Evolutionary conservation across 83 land plant genomes (phyloP).

Genomic region (Diphasiastrum complanatum): DNA sequence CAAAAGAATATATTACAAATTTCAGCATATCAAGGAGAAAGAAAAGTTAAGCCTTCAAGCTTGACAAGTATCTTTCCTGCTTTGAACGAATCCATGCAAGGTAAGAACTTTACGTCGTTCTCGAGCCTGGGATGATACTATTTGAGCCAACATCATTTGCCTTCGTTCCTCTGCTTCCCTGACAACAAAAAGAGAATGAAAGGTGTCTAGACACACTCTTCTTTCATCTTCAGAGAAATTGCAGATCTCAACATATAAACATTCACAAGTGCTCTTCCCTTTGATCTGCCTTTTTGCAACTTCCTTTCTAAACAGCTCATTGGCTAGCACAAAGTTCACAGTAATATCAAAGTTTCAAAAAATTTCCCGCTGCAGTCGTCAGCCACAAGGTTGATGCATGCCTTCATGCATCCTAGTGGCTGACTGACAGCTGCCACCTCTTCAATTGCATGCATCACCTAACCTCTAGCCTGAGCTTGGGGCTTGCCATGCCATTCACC

Average conservation of each 20-base stretch:
- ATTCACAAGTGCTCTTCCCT: no score
- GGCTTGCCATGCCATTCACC: constrained; percentile 13
- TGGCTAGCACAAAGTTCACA: no score
- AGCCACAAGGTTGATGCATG: no score
- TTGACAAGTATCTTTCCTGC: no score
- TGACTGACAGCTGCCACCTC: neutral
- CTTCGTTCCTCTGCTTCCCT: constrained; percentile 41
- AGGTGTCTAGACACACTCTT: neutral
- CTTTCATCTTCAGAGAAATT: neutral
- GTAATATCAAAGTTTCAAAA: no score
- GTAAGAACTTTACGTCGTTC: constrained; percentile 30
- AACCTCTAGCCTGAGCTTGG: neutral
- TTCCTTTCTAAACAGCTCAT: no score
- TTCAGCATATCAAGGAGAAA: neutral
- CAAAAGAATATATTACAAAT: no score
- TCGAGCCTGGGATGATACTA: constrained; percentile 33
- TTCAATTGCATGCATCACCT: neutral
- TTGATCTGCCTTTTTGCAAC: no score
- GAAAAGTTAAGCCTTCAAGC: neutral
- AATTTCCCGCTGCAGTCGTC: no score
- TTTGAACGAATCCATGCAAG: no score
- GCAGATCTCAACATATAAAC: neutral
- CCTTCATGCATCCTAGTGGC: neutral
- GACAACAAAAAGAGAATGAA: neutral
- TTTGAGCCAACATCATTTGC: constrained; percentile 34